Evolutionary conservation across 192 early-diverging fungal species (phyloP).

Genomic region (Umbelopsis sp.): DNA sequence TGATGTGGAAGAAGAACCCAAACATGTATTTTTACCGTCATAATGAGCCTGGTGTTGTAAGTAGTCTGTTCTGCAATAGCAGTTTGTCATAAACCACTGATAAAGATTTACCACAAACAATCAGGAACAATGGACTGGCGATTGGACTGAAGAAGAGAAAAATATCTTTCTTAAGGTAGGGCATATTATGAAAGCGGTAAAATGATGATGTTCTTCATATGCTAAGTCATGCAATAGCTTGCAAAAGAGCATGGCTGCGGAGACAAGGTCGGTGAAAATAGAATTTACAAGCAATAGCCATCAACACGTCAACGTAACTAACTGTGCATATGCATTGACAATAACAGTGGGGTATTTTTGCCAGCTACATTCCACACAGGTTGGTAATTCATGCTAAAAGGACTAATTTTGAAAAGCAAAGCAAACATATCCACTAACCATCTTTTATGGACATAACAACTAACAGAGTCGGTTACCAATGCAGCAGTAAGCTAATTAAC

Average conservation of each 20-base stretch:
- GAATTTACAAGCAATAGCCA: neutral
- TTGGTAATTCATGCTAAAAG: conserved; percentile 5
- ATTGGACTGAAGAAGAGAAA: conserved; percentile 71
- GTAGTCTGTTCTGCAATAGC: neutral
- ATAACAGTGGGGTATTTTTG: conserved; percentile 57
- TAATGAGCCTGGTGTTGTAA: conserved; percentile 70
- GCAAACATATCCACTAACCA: neutral
- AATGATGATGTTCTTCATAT: conserved; percentile 29
- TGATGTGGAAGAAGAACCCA: conserved; percentile 74
- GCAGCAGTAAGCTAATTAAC: conserved; percentile 44
- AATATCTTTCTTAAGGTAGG: conserved; percentile 58
- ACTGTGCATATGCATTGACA: neutral
- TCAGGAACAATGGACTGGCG: conserved; percentile 72
- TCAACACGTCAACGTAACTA: neutral
- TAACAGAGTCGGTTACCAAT: conserved; percentile 59
- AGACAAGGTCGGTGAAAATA: conserved; percentile 45
- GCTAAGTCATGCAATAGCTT: conserved; percentile 44
- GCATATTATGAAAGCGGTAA: conserved; percentile 30
- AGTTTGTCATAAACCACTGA: neutral
- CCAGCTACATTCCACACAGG: conserved; percentile 62
- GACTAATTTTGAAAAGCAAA: conserved; percentile 1
- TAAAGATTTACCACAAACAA: neutral
- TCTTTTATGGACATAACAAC: neutral
- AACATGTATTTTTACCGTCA: conserved; percentile 81
- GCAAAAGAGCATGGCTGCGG: conserved; percentile 55